Evolutionary conservation across 1,284 basidiomycete genomes (phyloP).

Genomic region (Cryptococcus neoformans): DNA sequence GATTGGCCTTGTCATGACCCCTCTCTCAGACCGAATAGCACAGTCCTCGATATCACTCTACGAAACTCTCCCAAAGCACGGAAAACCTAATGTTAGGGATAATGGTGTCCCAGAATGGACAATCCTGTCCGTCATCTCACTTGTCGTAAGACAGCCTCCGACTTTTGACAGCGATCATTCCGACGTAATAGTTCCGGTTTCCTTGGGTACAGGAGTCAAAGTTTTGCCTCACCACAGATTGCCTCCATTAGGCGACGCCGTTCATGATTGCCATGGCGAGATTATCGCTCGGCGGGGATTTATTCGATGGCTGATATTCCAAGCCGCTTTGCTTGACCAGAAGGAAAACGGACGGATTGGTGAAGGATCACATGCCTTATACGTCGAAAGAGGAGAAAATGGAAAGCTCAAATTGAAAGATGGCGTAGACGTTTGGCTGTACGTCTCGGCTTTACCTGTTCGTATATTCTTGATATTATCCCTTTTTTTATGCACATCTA

Average conservation of each 20-base stretch:
- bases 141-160: slow-evolving; percentile 9
- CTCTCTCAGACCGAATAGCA: slow-evolving; percentile 9
- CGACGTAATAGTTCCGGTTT: slow-evolving; percentile 56
- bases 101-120: slow-evolving; percentile 50
- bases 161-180: neutral
- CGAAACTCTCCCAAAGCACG: slow-evolving; percentile 34
- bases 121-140: slow-evolving; percentile 44
- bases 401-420: slow-evolving; percentile 56
- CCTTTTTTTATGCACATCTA: neutral
- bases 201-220: slow-evolving; percentile 81
- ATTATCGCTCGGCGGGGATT: slow-evolving; percentile 77
- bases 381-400: slow-evolving; percentile 12
- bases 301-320: slow-evolving; percentile 68
- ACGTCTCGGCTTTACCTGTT: slow-evolving; percentile 91
- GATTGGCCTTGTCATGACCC: neutral
- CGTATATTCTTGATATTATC: slow-evolving; percentile 23
- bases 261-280: slow-evolving; percentile 91
- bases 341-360: slow-evolving; percentile 54
- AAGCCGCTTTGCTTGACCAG: slow-evolving; percentile 1
- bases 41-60: slow-evolving; percentile 24
- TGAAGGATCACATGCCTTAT: slow-evolving; percentile 31
- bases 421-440: slow-evolving; percentile 62
- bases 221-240: slow-evolving; percentile 68
- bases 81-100: slow-evolving; percentile 41
- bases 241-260: slow-evolving; percentile 67